Evolutionary conservation across 768 basidiomycete species (phyloP).

Genomic region (Gymnopilus junonius): DNA sequence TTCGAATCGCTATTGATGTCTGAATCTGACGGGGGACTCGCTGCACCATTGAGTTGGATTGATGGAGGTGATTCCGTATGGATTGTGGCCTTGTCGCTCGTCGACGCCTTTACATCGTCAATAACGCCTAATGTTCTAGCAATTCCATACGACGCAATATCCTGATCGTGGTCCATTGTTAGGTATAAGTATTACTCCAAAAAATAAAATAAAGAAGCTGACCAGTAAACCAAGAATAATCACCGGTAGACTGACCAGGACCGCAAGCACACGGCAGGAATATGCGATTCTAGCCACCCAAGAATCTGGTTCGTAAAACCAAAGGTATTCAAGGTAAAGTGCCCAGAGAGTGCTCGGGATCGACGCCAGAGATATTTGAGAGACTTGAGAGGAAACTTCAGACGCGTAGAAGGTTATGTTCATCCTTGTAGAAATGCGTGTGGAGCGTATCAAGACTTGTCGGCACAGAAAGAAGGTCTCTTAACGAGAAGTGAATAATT

Average conservation of each 20-base stretch:
- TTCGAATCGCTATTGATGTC: constrained; percentile 31
- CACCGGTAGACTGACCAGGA: constrained; percentile 66
- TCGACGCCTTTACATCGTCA: constrained; percentile 76
- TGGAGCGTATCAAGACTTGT: neutral
- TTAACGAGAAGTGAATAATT: neutral
- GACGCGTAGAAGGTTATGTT: constrained; percentile 36
- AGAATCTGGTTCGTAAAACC: constrained; percentile 65
- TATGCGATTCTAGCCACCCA: constrained; percentile 71
- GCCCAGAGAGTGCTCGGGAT: constrained; percentile 56
- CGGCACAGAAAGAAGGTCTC: neutral
- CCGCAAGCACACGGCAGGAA: constrained; percentile 66
- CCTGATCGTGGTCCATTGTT: constrained; percentile 49
- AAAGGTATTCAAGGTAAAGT: constrained; percentile 64
- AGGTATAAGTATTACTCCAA: constrained; percentile 11
- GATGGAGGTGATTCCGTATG: constrained; percentile 34
- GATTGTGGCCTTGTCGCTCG: constrained; percentile 57
- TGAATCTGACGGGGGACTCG: constrained; percentile 28
- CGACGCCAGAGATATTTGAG: constrained; percentile 35
- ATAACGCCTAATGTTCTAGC: constrained; percentile 81
- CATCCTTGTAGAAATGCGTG: constrained; percentile 25
- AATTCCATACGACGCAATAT: constrained; percentile 81
- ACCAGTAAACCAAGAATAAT: constrained; percentile 60
- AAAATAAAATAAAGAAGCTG: constrained; percentile 33
- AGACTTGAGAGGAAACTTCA: constrained; percentile 32
- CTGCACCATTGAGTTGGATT: constrained; percentile 34